Conservation (phyloP, 306 rosid species). For the Castanopsis chinensis region DNA sequence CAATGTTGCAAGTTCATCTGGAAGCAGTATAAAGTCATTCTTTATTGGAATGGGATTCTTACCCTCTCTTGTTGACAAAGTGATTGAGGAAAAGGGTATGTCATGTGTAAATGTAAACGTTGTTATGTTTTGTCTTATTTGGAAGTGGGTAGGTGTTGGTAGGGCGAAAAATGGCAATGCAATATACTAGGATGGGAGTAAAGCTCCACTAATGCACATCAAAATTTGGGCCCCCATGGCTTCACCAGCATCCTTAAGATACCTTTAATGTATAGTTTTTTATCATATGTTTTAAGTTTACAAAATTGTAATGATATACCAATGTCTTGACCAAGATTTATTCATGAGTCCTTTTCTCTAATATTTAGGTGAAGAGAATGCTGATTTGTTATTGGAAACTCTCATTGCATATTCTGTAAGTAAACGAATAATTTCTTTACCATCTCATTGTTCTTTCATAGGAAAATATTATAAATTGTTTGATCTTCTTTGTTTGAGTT, state of each 20-base stretch:
- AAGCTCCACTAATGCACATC: not conserved
- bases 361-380: constrained; percentile 69
- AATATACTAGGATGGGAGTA: not conserved
- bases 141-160: not conserved
- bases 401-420: constrained; percentile 63
- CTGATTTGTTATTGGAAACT: constrained; percentile 67
- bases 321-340: constrained; percentile 5
- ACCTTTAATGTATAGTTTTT: not conserved
- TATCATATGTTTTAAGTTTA: not conserved
- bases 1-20: constrained; percentile 76
- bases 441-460: not conserved
- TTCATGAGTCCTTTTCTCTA: constrained; percentile 21
- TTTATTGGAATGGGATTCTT: constrained; percentile 87
- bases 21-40: constrained; percentile 52
- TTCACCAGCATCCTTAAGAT: not conserved
- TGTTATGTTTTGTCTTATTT: not conserved
- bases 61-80: constrained; percentile 74
- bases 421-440: constrained; percentile 17
- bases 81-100: constrained; percentile 78
- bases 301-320: not conserved
- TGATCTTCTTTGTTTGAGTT: not conserved
- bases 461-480: not conserved
- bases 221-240: not conserved
- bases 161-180: not conserved
- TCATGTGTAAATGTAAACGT: constrained; percentile 6